A percentile compares a stretch with the other conserved stretches of the same genome.
These are phyloP conservation scores for Mycena albidolilacea DNA, from an alignment of 768 basidiomycete species.

Conservation along the genomic window DNA sequence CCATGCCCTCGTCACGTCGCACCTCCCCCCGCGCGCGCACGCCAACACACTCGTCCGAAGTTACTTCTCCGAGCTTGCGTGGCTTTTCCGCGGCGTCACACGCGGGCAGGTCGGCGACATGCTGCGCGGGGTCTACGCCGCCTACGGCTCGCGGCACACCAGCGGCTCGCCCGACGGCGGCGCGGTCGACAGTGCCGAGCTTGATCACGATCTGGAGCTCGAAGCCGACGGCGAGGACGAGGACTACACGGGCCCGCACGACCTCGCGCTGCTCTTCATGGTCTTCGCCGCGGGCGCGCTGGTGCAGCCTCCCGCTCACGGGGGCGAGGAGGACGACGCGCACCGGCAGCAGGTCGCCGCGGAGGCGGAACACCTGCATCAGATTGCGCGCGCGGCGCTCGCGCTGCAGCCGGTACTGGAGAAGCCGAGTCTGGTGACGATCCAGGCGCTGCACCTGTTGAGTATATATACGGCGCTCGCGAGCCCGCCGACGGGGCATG, in stretches of 20 bases:
- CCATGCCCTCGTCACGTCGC: conserved; percentile 64
- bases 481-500: conserved; percentile 45
- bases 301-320: conserved; percentile 48
- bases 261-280: conserved; percentile 64
- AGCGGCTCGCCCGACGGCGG: conserved; percentile 11
- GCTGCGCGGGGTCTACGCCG: conserved; percentile 56
- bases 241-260: conserved; percentile 62
- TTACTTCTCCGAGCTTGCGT: conserved; percentile 64
- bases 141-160: conserved; percentile 15
- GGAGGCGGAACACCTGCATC: conserved; percentile 76
- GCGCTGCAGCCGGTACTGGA: conserved; percentile 78
- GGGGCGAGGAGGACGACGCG: conserved; percentile 2
- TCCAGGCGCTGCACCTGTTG: conserved; percentile 78
- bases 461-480: conserved; percentile 79
- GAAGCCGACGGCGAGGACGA: conserved; percentile 42
- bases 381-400: conserved; percentile 76
- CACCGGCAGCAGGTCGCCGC: conserved; percentile 40
- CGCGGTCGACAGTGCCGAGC: conserved; percentile 42
- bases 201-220: conserved; percentile 41
- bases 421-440: conserved; percentile 78
- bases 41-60: conserved; percentile 61
- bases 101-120: conserved; percentile 62
- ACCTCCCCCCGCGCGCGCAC: conserved; percentile 68
- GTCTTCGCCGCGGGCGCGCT: conserved; percentile 70
- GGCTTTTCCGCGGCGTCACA: conserved; percentile 67